Evolutionary conservation across 176 grass and related monocot genomes (phyloP).

Genomic region (Rhynchospora tenuis): DNA sequence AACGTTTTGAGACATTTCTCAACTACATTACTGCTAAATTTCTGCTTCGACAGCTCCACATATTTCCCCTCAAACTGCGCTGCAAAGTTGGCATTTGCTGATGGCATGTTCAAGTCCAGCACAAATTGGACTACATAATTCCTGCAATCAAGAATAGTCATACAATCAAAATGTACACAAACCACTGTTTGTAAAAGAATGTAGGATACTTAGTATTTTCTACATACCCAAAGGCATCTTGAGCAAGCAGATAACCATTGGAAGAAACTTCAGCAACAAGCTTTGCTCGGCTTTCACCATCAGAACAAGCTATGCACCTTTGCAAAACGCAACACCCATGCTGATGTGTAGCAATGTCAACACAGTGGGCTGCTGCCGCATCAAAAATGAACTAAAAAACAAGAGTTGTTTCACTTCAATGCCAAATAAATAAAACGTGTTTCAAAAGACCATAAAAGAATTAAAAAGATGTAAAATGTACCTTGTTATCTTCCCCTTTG

Average conservation of each 20-base stretch:
- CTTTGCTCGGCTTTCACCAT: slow-evolving; percentile 43
- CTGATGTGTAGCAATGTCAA: slow-evolving; percentile 65
- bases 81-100: slow-evolving; percentile 52
- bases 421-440: not conserved
- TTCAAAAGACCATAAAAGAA: not conserved
- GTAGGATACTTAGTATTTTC: not conserved
- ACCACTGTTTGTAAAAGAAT: not conserved
- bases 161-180: not conserved
- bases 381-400: slow-evolving; percentile 73
- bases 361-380: slow-evolving; percentile 51
- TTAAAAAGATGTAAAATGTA: slow-evolving; percentile 15
- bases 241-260: slow-evolving; percentile 57
- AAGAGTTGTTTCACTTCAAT: not conserved
- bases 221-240: slow-evolving; percentile 76
- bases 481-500: slow-evolving; percentile 74
- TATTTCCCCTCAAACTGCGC: slow-evolving; percentile 69
- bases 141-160: slow-evolving; percentile 34
- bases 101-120: slow-evolving; percentile 47
- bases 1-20: slow-evolving; percentile 84
- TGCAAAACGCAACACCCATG: slow-evolving; percentile 91
- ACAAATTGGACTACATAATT: slow-evolving; percentile 93
- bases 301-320: slow-evolving; percentile 56
- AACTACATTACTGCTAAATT: slow-evolving; percentile 93
- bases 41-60: slow-evolving; percentile 73
- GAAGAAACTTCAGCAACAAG: slow-evolving; percentile 59